These are phyloP conservation scores for Podospora bellae-mahoneyi DNA, from an alignment of 495 filamentous ascomycete species.

Conservation along the genomic window DNA sequence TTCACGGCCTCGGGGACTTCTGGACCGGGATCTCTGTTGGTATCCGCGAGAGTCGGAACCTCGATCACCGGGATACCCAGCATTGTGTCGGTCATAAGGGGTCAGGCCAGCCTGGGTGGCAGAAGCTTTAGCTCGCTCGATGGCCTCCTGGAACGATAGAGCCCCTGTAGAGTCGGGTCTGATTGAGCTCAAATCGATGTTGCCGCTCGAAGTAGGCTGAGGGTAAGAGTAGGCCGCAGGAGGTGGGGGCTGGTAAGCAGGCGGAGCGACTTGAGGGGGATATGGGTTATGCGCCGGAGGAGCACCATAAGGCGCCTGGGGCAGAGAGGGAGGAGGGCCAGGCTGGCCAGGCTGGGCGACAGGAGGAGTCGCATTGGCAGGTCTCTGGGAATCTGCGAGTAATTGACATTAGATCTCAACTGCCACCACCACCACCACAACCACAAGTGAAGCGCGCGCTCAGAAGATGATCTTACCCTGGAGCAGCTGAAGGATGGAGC, in stretches of 20 bases:
- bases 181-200: slow-evolving; percentile 69
- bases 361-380: slow-evolving; percentile 38
- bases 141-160: slow-evolving; percentile 64
- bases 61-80: slow-evolving; percentile 38
- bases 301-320: slow-evolving; percentile 22
- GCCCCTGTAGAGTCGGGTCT: slow-evolving; percentile 70
- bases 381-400: slow-evolving; percentile 31
- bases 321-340: slow-evolving; percentile 18
- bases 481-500: slow-evolving; percentile 30
- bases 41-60: slow-evolving; percentile 36
- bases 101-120: slow-evolving; percentile 67
- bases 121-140: slow-evolving; percentile 68
- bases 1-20: slow-evolving; percentile 59
- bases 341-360: slow-evolving; percentile 44
- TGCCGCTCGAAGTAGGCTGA: slow-evolving; percentile 64
- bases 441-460: background rate
- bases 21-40: slow-evolving; percentile 62
- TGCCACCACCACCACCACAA: background rate
- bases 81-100: slow-evolving; percentile 45
- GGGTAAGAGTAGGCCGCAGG: slow-evolving; percentile 54
- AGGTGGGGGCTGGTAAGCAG: slow-evolving; percentile 32
- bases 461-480: slow-evolving; percentile 13
- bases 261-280: slow-evolving; percentile 37
- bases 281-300: slow-evolving; percentile 29
- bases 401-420: background rate